phyloP scores from a whole-genome alignment of 179 eudicot species.

The Pouteria campechiana region DNA sequence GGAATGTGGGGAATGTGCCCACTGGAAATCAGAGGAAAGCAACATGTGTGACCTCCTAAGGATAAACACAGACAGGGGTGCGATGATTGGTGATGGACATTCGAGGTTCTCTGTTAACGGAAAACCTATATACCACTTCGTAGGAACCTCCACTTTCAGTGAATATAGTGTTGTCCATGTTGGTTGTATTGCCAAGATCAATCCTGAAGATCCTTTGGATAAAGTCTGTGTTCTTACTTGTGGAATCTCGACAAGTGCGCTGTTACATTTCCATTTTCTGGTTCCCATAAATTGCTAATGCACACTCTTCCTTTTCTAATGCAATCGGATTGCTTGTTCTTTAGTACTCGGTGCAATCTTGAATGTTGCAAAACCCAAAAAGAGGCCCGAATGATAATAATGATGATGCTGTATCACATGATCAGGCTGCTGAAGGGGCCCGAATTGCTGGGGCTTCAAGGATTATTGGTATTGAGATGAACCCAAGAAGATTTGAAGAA shows the following conservation, averaged over 20 bases:
- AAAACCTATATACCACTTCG: constrained; percentile 30
- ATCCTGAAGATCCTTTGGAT: constrained; percentile 27
- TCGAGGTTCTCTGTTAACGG: constrained; percentile 36
- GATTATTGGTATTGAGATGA: constrained; percentile 10
- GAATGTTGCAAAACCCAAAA: constrained; percentile 39
- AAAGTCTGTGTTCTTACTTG: constrained; percentile 38
- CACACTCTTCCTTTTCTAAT: background rate
- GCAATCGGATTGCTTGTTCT: too few species aligned
- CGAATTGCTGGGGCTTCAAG: constrained; percentile 10
- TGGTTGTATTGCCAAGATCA: constrained; percentile 39
- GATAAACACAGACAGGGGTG: constrained; percentile 34
- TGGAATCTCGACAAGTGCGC: constrained; percentile 41
- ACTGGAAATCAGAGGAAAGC: constrained; percentile 36
- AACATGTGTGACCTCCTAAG: constrained; percentile 35
- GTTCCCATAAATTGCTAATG: background rate
- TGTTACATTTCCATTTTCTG: too few species aligned
- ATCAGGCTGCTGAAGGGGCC: constrained; percentile 13
- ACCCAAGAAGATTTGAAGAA: constrained; percentile 2
- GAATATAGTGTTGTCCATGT: constrained; percentile 35
- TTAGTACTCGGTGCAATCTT: constrained; percentile 31
- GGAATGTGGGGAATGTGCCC: constrained; percentile 34
- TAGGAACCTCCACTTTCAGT: constrained; percentile 35
- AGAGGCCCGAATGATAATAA: too few species aligned
- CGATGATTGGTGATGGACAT: constrained; percentile 27
- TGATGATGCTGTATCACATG: too few species aligned